Evolutionary conservation across 257 asterid species (phyloP).

Genomic region (Agastache rugosa): DNA sequence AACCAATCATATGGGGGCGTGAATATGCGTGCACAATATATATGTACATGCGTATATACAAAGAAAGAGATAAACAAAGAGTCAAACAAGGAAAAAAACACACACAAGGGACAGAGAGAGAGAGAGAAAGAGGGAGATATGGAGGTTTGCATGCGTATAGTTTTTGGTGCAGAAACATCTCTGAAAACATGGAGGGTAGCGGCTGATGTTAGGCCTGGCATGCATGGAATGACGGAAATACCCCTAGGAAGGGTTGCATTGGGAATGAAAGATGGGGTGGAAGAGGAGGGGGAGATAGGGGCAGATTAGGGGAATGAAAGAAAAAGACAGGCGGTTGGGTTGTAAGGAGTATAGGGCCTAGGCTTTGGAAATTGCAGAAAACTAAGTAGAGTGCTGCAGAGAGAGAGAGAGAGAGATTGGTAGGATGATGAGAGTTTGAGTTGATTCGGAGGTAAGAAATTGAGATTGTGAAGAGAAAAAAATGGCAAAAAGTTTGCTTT

Average conservation of each 20-base stretch:
- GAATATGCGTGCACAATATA: constrained; percentile 47
- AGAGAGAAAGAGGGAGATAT: constrained; percentile 20
- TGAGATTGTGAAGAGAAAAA: constrained; percentile 30
- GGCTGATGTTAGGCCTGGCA: constrained; percentile 59
- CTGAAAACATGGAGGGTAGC: constrained; percentile 88
- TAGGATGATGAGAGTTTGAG: constrained; percentile 30
- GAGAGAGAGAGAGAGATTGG: constrained; percentile 32
- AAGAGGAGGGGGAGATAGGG: constrained; percentile 43
- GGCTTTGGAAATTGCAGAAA: constrained; percentile 78
- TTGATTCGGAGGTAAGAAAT: constrained; percentile 42
- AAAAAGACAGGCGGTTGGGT: constrained; percentile 61
- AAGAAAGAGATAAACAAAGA: constrained; percentile 50
- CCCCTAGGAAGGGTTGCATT: constrained; percentile 59
- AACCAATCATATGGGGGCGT: constrained; percentile 55
- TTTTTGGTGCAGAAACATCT: constrained; percentile 78
- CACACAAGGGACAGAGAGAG: background rate
- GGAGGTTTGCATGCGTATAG: constrained; percentile 78
- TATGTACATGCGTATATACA: background rate
- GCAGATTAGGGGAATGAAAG: constrained; percentile 49
- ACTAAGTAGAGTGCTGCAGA: constrained; percentile 20
- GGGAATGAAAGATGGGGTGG: constrained; percentile 65
- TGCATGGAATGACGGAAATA: constrained; percentile 54
- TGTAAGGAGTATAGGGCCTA: constrained; percentile 69
- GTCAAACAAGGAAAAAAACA: constrained; percentile 49
- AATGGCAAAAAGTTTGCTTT: constrained; percentile 21